These are phyloP conservation scores for Pseudodiploospora longispora DNA, from an alignment of 2,329 filamentous ascomycete genomes.

Conservation along the genomic window DNA sequence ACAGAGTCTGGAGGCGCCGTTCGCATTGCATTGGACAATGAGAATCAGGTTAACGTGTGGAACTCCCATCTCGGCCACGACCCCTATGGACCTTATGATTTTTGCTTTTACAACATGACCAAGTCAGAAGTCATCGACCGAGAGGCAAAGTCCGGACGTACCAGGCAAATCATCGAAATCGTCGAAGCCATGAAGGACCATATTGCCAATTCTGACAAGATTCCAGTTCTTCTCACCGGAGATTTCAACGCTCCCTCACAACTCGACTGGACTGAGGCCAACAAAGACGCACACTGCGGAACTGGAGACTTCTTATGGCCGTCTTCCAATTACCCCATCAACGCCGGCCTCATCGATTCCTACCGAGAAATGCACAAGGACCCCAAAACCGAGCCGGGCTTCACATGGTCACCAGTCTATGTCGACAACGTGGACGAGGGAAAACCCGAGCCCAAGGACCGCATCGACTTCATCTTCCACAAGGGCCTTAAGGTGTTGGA, in stretches of 20 bases:
- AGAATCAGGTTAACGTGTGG: slow-evolving; percentile 25
- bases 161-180: slow-evolving; percentile 25
- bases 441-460: slow-evolving; percentile 27
- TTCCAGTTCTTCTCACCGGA: slow-evolving; percentile 27
- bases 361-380: slow-evolving; percentile 27
- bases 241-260: slow-evolving; percentile 36
- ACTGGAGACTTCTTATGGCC: slow-evolving; percentile 25
- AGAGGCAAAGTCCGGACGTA: slow-evolving; percentile 28
- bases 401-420: slow-evolving; percentile 31
- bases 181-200: slow-evolving; percentile 21
- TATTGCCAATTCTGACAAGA: slow-evolving; percentile 18
- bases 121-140: slow-evolving; percentile 21
- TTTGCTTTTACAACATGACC: slow-evolving; percentile 27
- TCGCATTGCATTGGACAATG: slow-evolving; percentile 25
- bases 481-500: slow-evolving; percentile 22
- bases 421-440: slow-evolving; percentile 17
- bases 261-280: slow-evolving; percentile 27
- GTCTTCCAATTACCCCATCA: slow-evolving; percentile 22
- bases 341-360: slow-evolving; percentile 28
- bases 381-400: slow-evolving; percentile 20
- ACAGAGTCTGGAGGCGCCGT: slow-evolving; percentile 22
- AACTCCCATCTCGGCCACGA: slow-evolving; percentile 26
- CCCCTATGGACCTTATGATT: slow-evolving; percentile 34
- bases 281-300: slow-evolving; percentile 25
- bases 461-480: slow-evolving; percentile 33